These are phyloP conservation scores for Pseudozyma sp. DNA, from an alignment of 1,284 basidiomycete species.

Conservation along the genomic window DNA sequence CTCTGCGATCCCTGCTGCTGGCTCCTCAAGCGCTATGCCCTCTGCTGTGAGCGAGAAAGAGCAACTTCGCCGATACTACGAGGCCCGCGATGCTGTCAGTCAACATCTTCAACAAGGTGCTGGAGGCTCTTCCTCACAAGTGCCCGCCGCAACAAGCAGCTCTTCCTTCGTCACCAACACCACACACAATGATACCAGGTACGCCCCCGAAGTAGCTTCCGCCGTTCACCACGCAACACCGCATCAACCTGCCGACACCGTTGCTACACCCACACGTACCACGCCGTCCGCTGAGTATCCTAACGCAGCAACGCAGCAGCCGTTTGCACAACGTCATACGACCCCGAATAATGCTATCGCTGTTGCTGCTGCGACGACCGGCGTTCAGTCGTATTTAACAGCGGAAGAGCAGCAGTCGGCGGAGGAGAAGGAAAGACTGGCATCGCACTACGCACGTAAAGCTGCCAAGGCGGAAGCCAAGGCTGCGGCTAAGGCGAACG, in stretches of 20 bases:
- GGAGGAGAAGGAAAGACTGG: conserved; percentile 42
- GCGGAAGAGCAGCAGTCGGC: conserved; percentile 44
- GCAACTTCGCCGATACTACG: conserved; percentile 58
- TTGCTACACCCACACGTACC: conserved; percentile 16
- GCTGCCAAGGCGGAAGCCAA: conserved; percentile 34
- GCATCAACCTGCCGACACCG: conserved; percentile 36
- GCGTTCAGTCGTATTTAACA: conserved; percentile 34
- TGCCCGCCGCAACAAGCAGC: not conserved
- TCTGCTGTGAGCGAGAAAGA: conserved; percentile 48
- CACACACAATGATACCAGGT: conserved; percentile 10
- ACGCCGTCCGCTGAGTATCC: not conserved
- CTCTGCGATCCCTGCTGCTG: not conserved
- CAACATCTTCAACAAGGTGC: conserved; percentile 17
- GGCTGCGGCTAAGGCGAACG: conserved; percentile 14
- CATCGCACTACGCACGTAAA: conserved; percentile 48
- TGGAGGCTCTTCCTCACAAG: not conserved
- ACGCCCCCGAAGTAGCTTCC: conserved; percentile 35
- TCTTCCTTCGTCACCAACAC: not conserved
- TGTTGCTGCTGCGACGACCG: not conserved
- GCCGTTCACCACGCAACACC: conserved; percentile 41
- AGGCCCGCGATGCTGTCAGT: conserved; percentile 54
- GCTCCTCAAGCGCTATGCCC: not conserved
- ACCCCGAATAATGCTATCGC: too few species aligned
- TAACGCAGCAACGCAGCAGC: not conserved
- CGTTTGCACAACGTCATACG: not conserved